Evolutionary conservation across 768 basidiomycete genomes (phyloP), one percentile per base, ranked within the genome.

Genomic region (Hygrophorus russula): DNA sequence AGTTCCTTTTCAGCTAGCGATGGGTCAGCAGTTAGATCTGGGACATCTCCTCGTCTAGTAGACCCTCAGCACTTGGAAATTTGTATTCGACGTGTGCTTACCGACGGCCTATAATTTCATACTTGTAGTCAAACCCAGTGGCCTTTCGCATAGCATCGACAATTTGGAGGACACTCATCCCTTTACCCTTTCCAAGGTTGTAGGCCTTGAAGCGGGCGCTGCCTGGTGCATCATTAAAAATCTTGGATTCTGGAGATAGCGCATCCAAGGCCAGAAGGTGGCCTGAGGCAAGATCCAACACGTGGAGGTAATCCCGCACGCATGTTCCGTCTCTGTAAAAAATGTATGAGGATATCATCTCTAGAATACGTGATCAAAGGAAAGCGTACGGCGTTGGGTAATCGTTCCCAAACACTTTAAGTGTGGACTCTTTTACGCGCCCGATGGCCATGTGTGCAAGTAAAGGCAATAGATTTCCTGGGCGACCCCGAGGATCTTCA

Each of bases 361-460:
- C 17, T 15, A 19, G 24, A 7, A 41, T 18, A 29, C 48, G 36
- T 5, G 15, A 9, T 27, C 17, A 15, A 19, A 13, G 29, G 8
- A 19, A 18, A 4, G 66, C 80, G 55, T 52, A 90, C 84, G 74
- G 79, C 0, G 96, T 99, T 15, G 93, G 91, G 62, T 96, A 99
- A 62, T 99, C 91, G 58, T 94, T 86, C 24, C 96, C 94, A 56
- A 98, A 99, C 4, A 99, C 86, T 57, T 86, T 82, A 28, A 82
- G 57, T 6, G 72, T 74, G 10, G 66, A 53, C 36, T 82, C 80
- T 46, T 79, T 73, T 51, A 90, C 76, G 39, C 91, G 80, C 24
- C 94, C 96, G 44, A 91, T 67, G 4, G 96, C 93, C 76, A 97
- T 96, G 36, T 94, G 91, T 5, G 91, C 87, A 31, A 98, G 76